phyloP scores from a whole-genome alignment of 495 filamentous ascomycete genomes.

The Talaromyces adpressus region DNA sequence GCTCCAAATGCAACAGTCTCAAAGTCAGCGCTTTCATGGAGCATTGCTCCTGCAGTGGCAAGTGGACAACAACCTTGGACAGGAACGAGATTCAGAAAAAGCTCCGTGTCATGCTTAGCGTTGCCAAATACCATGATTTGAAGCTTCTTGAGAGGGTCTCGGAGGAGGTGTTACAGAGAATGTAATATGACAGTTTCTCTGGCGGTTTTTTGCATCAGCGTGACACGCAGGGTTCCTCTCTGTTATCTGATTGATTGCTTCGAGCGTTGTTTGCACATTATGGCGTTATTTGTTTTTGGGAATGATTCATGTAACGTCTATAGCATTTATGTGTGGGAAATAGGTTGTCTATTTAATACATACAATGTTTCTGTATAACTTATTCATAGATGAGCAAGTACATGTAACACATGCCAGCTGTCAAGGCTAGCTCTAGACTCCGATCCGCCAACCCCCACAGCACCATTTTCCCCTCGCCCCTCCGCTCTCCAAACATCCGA shows the following conservation, averaged over 20 bases:
- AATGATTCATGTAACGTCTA: background rate
- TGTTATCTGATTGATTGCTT: constrained; percentile 1
- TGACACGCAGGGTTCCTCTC: constrained; percentile 9
- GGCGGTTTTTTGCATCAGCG: background rate
- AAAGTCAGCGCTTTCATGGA: constrained; percentile 92
- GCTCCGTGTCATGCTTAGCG: constrained; percentile 62
- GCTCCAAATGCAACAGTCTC: constrained; percentile 44
- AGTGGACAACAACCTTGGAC: constrained; percentile 67
- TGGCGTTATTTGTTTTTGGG: background rate
- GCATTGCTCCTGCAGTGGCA: constrained; percentile 87
- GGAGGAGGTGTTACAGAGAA: constrained; percentile 43
- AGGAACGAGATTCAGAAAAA: constrained; percentile 58
- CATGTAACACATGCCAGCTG: too few relatives aligned
- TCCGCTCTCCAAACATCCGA: background rate
- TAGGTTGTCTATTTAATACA: background rate
- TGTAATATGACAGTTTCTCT: constrained; percentile 17
- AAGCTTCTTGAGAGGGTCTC: constrained; percentile 74
- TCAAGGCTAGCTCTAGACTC: background rate
- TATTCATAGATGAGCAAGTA: too few relatives aligned
- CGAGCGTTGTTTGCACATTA: background rate
- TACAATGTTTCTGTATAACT: too few relatives aligned
- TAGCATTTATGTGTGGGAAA: background rate
- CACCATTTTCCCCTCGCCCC: background rate
- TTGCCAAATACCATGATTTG: constrained; percentile 71
- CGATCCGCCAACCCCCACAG: background rate